Percentiles rank a stretch among this genome's conserved stretches.
phyloP scores from a whole-genome alignment of 2,329 filamentous ascomycete species.

The Tolypocladium inflatum region DNA sequence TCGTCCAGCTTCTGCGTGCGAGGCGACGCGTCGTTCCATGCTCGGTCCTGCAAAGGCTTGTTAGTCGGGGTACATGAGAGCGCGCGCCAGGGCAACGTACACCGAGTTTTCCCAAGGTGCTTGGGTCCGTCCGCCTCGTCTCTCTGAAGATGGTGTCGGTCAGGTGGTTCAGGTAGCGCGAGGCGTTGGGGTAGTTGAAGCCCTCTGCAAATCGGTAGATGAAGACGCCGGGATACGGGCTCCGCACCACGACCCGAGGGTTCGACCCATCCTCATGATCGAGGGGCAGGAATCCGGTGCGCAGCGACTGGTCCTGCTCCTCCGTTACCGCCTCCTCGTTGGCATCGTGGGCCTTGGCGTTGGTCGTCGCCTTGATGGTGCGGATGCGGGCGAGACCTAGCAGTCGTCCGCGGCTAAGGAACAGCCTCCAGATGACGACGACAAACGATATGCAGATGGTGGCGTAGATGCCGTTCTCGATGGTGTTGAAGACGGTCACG shows the following conservation, averaged over 20 bases:
- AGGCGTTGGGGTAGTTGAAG: slow-evolving; percentile 47
- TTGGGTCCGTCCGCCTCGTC: slow-evolving; percentile 34
- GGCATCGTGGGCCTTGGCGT: slow-evolving; percentile 19
- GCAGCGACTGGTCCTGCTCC: slow-evolving; percentile 34
- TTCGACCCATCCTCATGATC: slow-evolving; percentile 42
- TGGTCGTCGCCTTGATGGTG: slow-evolving; percentile 70
- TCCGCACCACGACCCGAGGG: slow-evolving; percentile 32
- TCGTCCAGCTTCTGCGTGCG: slow-evolving; percentile 19
- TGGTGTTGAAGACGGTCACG: slow-evolving; percentile 70
- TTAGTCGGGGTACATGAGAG: slow-evolving; percentile 3
- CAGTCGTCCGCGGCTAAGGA: slow-evolving; percentile 70
- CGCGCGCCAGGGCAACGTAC: slow-evolving; percentile 19
- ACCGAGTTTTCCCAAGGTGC: slow-evolving; percentile 34
- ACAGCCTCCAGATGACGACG: slow-evolving; percentile 65
- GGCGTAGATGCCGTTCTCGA: slow-evolving; percentile 80
- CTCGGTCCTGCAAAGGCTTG: slow-evolving; percentile 29
- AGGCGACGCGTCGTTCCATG: slow-evolving; percentile 46
- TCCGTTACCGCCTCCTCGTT: slow-evolving; percentile 23
- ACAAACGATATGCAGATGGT: slow-evolving; percentile 63
- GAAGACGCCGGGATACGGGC: slow-evolving; percentile 43
- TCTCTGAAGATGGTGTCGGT: slow-evolving; percentile 33
- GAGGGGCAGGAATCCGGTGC: slow-evolving; percentile 36
- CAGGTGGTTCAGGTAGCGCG: slow-evolving; percentile 39
- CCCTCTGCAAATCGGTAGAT: slow-evolving; percentile 46
- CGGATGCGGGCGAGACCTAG: slow-evolving; percentile 74